phyloP scores from a whole-genome alignment of 2,329 filamentous ascomycete species.

The Fusarium xylarioides region DNA sequence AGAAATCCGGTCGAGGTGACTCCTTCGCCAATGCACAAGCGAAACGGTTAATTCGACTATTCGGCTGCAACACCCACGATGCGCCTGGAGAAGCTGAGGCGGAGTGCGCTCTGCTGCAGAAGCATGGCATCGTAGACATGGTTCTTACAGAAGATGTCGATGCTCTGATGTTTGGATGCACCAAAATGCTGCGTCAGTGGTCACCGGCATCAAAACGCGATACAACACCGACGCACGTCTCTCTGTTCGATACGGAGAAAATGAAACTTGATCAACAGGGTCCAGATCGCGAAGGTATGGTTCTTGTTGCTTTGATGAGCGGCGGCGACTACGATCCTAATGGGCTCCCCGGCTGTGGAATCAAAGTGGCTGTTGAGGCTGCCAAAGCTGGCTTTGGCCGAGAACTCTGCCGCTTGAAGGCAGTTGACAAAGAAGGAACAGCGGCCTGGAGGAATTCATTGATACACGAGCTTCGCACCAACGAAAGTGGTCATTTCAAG shows the following conservation, averaged over 20 bases:
- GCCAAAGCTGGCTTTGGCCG: slow-evolving; percentile 87
- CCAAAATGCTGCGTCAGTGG: slow-evolving; percentile 81
- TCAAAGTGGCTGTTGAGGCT: slow-evolving; percentile 89
- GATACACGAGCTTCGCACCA: slow-evolving; percentile 80
- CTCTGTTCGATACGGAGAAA: slow-evolving; percentile 74
- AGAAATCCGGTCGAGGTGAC: slow-evolving; percentile 72
- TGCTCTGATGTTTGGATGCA: slow-evolving; percentile 95
- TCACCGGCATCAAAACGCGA: slow-evolving; percentile 73
- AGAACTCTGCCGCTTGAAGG: slow-evolving; percentile 73
- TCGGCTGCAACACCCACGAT: slow-evolving; percentile 84
- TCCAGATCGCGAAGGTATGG: slow-evolving; percentile 87
- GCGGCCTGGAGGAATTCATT: slow-evolving; percentile 77
- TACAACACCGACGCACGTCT: slow-evolving; percentile 84
- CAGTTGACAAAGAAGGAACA: slow-evolving; percentile 67
- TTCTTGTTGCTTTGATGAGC: slow-evolving; percentile 92
- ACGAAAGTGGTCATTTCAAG: slow-evolving; percentile 83
- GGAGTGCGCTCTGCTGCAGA: slow-evolving; percentile 89
- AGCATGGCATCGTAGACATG: slow-evolving; percentile 84
- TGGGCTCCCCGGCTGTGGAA: slow-evolving; percentile 86
- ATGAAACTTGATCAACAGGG: slow-evolving; percentile 62
- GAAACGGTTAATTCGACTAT: slow-evolving; percentile 83
- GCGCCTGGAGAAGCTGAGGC: slow-evolving; percentile 96
- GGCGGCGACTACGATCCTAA: slow-evolving; percentile 94
- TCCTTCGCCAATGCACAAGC: slow-evolving; percentile 77
- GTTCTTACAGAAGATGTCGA: slow-evolving; percentile 97